Base-by-base conservation (phyloP, 208 protist species). In the Crithidia sp. region DNA sequence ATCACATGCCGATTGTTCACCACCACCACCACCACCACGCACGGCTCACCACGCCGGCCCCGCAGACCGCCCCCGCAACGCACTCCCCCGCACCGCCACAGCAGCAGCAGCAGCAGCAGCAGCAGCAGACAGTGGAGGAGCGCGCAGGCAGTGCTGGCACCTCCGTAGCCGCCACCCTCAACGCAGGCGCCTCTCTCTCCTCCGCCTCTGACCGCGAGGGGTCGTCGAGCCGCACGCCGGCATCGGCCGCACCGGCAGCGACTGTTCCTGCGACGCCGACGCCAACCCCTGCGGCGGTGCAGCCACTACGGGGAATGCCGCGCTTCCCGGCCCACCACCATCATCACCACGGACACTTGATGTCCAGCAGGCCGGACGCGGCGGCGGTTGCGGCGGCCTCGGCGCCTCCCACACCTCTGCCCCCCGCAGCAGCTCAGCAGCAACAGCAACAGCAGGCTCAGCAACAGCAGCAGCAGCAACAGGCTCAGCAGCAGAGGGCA, bases 21-120 rank as follows among this genome's bases (percentile, higher is more conserved):
- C 77, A 78, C 47, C 77, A 81, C 19, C 76, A 81, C 43, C 67
- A 82, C 52, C 73, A 80, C 49, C 79, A 78, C 64, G 37, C 54
- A 2, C 60, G 68, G 12, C 17, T 67, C 19, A 58, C 66, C 16
- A 69, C 60, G 17, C 59, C 5, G 43, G 12, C 45, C 45, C 39
- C n/a, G 4, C n/a, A 53, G 7, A 52, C 60, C 9, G 37, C 61
- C 10, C 10, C 45, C 12, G 53, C 50, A 14, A 71, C 59, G 6
- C 43, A 71, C 43, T 47, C 58, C 36, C 55, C 28, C 28, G 28
- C 70, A 10, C 58, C 54, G 4, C 44, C 69, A 28, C 28, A 47
- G 19, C 28, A 28, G 28, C 28, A 28, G 28, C 28, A 28, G 28
- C 28, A 28, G 28, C 28, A 28, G 28, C 28, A 28, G 28, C 28